Base-by-base conservation (phyloP, 192 early-diverging fungal species). In the Nowakowskiella sp. region DNA sequence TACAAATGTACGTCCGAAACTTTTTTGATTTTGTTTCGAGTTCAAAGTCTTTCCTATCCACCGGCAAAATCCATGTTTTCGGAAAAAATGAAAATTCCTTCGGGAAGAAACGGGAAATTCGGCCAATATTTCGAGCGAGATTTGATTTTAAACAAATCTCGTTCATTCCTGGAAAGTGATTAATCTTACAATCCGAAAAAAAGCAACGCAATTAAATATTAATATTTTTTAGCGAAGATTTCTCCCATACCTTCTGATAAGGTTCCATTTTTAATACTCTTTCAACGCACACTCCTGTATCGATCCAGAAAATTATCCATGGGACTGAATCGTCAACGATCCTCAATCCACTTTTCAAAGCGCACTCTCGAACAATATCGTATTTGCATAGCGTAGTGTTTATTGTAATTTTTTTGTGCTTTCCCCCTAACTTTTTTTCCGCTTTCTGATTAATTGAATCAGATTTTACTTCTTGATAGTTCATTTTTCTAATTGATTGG, bases 101-200 rank as follows among this genome's bases (percentile, higher is more conserved):
- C 1, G 79, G 79, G 25, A 79, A 70, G 13, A 64, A 28, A 0
- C 72, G 52, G 4, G 68, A 65, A 6, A 81, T 51, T 8, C 69
- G 61, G 5, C 44, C 47, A 2, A 81, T 61, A 34, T 80, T 81
- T 13, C 79, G 73, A 4, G 79, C 79, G 1, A 81, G 62, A 22
- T 69, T 34, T 46, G 78, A 71, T 49, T 81, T 81, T 24, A 73
- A 65, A 43, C 79, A 81, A 25, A 81, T 76, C 39, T 80, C 73
- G 42, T 81, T 73, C 79, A 81, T 81, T 3, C 77, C 79, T 3
- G 78, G 78, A 42, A 81, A 81, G 47, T 81, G 78, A 50, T 81
- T 81, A 52, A 81, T 80, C 31, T 58, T 68, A 22, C 77, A 74
- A 39, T 65, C 69, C 22, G 72, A 65, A 29, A 51, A 3, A 23